Evolutionary conservation across 345 rosid genomes (phyloP).

Genomic region (Punica granatum): DNA sequence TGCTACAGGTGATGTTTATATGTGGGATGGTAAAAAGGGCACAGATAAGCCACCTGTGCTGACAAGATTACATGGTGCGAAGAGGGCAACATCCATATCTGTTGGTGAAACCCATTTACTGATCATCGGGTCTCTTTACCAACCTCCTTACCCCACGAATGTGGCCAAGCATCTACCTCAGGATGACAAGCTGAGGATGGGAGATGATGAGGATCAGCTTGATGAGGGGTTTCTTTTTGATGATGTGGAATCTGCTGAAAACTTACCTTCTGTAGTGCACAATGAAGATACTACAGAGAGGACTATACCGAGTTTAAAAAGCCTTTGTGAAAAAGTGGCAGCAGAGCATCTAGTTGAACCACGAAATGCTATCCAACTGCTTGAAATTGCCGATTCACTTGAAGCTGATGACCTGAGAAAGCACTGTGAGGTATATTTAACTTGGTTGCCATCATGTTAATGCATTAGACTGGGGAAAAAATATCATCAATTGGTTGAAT

Average conservation of each 20-base stretch:
- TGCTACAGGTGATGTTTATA: slow-evolving; percentile 80
- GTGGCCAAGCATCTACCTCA: slow-evolving; percentile 21
- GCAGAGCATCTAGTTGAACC: slow-evolving; percentile 92
- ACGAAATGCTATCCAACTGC: slow-evolving; percentile 72
- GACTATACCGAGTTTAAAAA: slow-evolving; percentile 61
- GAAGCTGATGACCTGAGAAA: slow-evolving; percentile 75
- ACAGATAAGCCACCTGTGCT: slow-evolving; percentile 47
- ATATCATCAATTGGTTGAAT: neutral
- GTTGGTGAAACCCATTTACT: slow-evolving; percentile 96
- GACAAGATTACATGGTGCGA: slow-evolving; percentile 72
- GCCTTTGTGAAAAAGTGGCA: slow-evolving; percentile 85
- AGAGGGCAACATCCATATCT: slow-evolving; percentile 79
- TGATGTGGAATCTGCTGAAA: slow-evolving; percentile 31
- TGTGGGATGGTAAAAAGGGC: slow-evolving; percentile 78
- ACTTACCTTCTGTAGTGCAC: slow-evolving; percentile 16
- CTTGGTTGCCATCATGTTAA: neutral
- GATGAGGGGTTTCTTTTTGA: slow-evolving; percentile 58
- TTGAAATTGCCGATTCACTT: slow-evolving; percentile 94
- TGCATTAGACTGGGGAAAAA: neutral
- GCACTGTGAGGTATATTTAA: slow-evolving; percentile 79
- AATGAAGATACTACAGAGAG: slow-evolving; percentile 22
- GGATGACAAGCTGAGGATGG: slow-evolving; percentile 23
- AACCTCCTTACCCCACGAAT: slow-evolving; percentile 51
- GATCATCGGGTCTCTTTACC: slow-evolving; percentile 74
- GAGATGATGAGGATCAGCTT: slow-evolving; percentile 39